Conservation (phyloP, 768 basidiomycete species). For the Roridomyces roridus region DNA sequence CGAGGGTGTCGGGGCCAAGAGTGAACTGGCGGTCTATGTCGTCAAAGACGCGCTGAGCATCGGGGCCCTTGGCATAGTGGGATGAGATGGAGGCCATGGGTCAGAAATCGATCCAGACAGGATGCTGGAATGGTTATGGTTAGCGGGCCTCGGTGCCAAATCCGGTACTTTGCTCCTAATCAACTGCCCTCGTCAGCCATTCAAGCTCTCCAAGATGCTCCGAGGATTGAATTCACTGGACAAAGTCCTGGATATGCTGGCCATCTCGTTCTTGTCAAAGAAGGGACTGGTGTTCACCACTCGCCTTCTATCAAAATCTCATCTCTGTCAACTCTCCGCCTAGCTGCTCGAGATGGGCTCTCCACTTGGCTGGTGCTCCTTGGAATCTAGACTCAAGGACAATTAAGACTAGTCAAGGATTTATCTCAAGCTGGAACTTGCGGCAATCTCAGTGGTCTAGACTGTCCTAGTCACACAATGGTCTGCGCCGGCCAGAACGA, state of each 20-base stretch:
- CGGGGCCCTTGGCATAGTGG: constrained; percentile 39
- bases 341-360: too few relatives aligned
- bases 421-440: too few relatives aligned
- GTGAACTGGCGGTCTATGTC: constrained; percentile 77
- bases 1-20: constrained; percentile 63
- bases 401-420: too few relatives aligned
- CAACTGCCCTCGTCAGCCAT: too few relatives aligned
- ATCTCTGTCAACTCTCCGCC: too few relatives aligned
- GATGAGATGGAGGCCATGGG: constrained; percentile 52
- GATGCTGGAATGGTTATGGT: neutral
- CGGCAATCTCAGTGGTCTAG: neutral
- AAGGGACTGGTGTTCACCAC: too few relatives aligned
- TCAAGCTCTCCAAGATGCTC: too few relatives aligned
- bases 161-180: too few relatives aligned
- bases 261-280: too few relatives aligned
- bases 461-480: constrained; percentile 5
- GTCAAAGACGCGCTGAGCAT: constrained; percentile 59
- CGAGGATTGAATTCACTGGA: too few relatives aligned
- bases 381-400: neutral
- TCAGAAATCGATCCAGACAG: constrained; percentile 10
- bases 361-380: neutral
- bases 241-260: too few relatives aligned
- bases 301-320: too few relatives aligned
- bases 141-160: neutral
- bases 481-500: constrained; percentile 6